Percentiles rank a stretch among this genome's conserved stretches.
phyloP scores from a whole-genome alignment of 306 rosid genomes.

The Cicer chorassanicum region DNA sequence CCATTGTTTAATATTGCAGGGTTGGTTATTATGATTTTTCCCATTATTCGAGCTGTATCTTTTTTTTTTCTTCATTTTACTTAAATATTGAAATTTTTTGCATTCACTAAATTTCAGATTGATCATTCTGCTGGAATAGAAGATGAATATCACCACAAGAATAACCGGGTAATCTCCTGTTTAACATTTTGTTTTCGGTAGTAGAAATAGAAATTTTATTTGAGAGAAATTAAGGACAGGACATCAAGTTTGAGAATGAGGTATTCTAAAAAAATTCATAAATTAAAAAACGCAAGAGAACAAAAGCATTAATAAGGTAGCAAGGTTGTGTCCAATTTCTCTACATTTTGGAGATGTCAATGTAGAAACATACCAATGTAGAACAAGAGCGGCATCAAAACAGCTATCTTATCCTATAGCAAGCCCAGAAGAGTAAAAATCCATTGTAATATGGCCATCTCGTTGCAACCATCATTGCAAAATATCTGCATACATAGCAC shows the following conservation, averaged over 20 bases:
- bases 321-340: neutral
- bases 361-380: too few species aligned
- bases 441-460: neutral
- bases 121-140: slow-evolving; percentile 90
- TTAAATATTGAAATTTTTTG: slow-evolving; percentile 35
- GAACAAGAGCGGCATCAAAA: neutral
- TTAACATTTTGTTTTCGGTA: slow-evolving; percentile 2
- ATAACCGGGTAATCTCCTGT: slow-evolving; percentile 64
- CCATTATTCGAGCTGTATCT: slow-evolving; percentile 4
- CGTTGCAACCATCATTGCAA: neutral
- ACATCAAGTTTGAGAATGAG: neutral
- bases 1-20: slow-evolving; percentile 12
- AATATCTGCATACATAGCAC: neutral
- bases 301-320: neutral
- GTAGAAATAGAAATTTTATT: slow-evolving; percentile 7
- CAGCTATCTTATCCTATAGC: neutral
- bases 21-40: slow-evolving; percentile 27
- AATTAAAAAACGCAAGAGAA: neutral
- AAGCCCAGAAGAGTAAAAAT: neutral
- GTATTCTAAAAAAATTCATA: neutral
- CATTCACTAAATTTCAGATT: slow-evolving; percentile 66
- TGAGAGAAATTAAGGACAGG: slow-evolving; percentile 3
- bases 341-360: too few species aligned
- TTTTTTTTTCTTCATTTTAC: neutral
- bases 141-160: slow-evolving; percentile 90